Conservation (phyloP, 2,329 filamentous ascomycete genomes). For the Cytospora leucostoma region DNA sequence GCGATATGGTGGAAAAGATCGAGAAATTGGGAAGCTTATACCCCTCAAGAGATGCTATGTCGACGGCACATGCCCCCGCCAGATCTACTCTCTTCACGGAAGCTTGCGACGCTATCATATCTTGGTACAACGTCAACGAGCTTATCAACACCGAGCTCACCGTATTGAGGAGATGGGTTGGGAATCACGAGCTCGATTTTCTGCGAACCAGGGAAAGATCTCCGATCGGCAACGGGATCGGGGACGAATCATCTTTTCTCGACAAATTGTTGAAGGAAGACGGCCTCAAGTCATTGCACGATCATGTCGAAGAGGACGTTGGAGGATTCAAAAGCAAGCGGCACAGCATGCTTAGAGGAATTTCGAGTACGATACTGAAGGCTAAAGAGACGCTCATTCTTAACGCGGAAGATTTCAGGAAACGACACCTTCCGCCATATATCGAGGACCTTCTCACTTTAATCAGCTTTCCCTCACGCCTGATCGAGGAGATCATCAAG, state of each 20-base stretch:
- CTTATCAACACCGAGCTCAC: slow-evolving; percentile 93
- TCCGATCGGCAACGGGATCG: slow-evolving; percentile 69
- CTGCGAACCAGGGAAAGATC: slow-evolving; percentile 71
- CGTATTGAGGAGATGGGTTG: slow-evolving; percentile 93
- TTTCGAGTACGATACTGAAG: slow-evolving; percentile 86
- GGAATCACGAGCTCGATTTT: slow-evolving; percentile 93
- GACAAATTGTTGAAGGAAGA: slow-evolving; percentile 96
- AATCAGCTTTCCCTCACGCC: slow-evolving; percentile 93
- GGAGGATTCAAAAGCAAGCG: slow-evolving; percentile 45
- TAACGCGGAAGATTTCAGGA: slow-evolving; percentile 81
- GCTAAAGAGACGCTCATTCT: slow-evolving; percentile 88
- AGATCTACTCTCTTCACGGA: slow-evolving; percentile 76
- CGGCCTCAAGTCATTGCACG: slow-evolving; percentile 86
- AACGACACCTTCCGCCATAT: slow-evolving; percentile 90
- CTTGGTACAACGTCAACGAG: slow-evolving; percentile 96
- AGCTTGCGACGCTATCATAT: slow-evolving; percentile 84
- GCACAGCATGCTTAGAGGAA: slow-evolving; percentile 79
- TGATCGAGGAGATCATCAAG: slow-evolving; percentile 95
- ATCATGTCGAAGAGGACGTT: slow-evolving; percentile 56
- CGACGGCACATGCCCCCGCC: slow-evolving; percentile 72
- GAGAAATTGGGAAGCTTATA: slow-evolving; percentile 86
- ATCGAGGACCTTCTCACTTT: slow-evolving; percentile 94
- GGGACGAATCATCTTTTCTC: slow-evolving; percentile 90
- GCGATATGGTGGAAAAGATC: slow-evolving; percentile 86
- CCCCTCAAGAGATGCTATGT: slow-evolving; percentile 75